Conservation (phyloP, 1,284 basidiomycete species). For the Moniliella sp. region DNA sequence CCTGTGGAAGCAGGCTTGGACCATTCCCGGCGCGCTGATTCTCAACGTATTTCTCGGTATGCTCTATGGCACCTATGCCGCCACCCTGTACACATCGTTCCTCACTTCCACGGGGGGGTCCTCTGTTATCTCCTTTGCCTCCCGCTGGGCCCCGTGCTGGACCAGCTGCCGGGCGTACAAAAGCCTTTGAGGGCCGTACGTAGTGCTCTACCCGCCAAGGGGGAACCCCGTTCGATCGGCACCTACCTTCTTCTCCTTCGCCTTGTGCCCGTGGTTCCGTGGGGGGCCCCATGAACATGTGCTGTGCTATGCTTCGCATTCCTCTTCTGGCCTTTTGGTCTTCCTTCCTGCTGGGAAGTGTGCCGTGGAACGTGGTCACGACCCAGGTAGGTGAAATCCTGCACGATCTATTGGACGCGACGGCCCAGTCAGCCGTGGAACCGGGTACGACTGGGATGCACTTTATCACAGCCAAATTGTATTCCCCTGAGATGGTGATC, state of each 20-base stretch:
- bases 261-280: constrained; percentile 28
- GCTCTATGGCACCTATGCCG: constrained; percentile 27
- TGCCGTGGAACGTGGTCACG: constrained; percentile 32
- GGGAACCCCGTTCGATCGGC: no score
- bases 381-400: constrained; percentile 26
- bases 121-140: constrained; percentile 22
- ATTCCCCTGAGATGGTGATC: constrained; percentile 21
- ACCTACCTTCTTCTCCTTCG: constrained; percentile 25
- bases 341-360: constrained; percentile 20
- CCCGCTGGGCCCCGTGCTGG: constrained; percentile 16
- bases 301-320: constrained; percentile 24
- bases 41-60: constrained; percentile 32
- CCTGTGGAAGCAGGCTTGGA: constrained; percentile 30
- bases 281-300: constrained; percentile 31
- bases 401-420: constrained; percentile 9
- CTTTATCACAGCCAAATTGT: constrained; percentile 14
- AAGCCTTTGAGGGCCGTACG: constrained; percentile 23
- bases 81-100: constrained; percentile 20
- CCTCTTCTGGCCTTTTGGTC: constrained; percentile 21
- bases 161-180: constrained; percentile 16
- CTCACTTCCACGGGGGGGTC: constrained; percentile 23
- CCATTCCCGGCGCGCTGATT: constrained; percentile 25
- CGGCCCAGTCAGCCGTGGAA: no score
- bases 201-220: constrained; percentile 7
- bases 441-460: constrained; percentile 6